These are phyloP conservation scores for Brassica cretica DNA, from an alignment of 345 rosid species.

Conservation along the genomic window DNA sequence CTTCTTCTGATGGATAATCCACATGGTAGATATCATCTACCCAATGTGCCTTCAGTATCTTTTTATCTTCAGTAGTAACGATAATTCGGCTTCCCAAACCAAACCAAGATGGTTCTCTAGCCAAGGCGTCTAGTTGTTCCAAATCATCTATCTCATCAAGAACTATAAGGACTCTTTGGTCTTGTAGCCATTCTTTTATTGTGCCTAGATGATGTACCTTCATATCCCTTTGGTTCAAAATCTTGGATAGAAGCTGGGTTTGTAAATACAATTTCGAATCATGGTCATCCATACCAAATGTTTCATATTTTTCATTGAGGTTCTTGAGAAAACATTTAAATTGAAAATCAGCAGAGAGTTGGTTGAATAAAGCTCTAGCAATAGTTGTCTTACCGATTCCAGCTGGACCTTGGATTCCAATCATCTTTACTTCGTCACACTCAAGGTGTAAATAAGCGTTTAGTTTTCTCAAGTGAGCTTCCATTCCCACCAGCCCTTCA, in stretches of 20 bases:
- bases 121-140: conserved; percentile 48
- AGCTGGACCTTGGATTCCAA: conserved; percentile 10
- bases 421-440: conserved; percentile 15
- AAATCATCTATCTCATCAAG: conserved; percentile 57
- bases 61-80: conserved; percentile 53
- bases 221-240: conserved; percentile 17
- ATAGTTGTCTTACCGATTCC: conserved; percentile 14
- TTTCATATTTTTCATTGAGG: background rate
- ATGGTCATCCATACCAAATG: background rate
- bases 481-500: conserved; percentile 23
- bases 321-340: conserved; percentile 15
- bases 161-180: conserved; percentile 38
- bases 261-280: background rate
- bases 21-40: background rate
- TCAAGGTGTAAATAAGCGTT: background rate
- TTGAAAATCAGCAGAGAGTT: background rate
- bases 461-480: conserved; percentile 4
- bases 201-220: conserved; percentile 13
- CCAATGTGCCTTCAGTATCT: conserved; percentile 15
- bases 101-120: conserved; percentile 47
- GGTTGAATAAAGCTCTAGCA: conserved; percentile 11
- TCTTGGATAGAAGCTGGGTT: background rate
- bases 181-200: conserved; percentile 5
- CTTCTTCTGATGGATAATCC: background rate
- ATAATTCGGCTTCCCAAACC: conserved; percentile 52